Evolutionary conservation across 2,329 filamentous ascomycete species (phyloP).

Genomic region (Drechmeria coniospora): DNA sequence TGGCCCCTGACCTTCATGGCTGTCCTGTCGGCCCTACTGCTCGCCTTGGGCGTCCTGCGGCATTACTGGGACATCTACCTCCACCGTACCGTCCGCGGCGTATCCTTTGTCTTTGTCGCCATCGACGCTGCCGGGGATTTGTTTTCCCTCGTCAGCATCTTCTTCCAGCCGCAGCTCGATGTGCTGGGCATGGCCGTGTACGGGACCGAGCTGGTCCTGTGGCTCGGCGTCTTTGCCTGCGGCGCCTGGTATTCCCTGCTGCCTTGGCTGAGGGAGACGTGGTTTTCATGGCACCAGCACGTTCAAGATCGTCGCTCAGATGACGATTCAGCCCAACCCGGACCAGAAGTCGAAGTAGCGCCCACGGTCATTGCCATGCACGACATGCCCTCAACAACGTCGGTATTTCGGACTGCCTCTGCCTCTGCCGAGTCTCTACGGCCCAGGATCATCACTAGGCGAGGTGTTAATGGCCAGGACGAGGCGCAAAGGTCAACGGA

Average conservation of each 20-base stretch:
- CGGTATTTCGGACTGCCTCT: conserved; percentile 40
- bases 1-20: conserved; percentile 57
- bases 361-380: background rate
- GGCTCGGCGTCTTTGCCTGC: conserved; percentile 51
- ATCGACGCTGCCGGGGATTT: conserved; percentile 57
- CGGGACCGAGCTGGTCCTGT: conserved; percentile 47
- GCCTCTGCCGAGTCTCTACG: too few species aligned
- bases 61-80: conserved; percentile 57
- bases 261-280: conserved; percentile 35
- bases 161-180: conserved; percentile 44
- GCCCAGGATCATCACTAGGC: too few species aligned
- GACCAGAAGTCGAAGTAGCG: background rate
- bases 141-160: conserved; percentile 47
- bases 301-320: conserved; percentile 1
- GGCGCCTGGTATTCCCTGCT: conserved; percentile 49
- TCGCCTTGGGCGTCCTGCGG: conserved; percentile 49
- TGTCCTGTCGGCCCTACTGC: conserved; percentile 43
- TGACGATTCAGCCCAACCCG: background rate
- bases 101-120: conserved; percentile 56
- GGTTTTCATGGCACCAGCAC: conserved; percentile 4
- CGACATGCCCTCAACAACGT: conserved; percentile 37
- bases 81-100: conserved; percentile 51
- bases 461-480: too few species aligned
- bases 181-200: conserved; percentile 52
- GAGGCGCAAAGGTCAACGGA: background rate